Conservation (phyloP, 2,329 filamentous ascomycete species). For the Aspergillus piperis region DNA sequence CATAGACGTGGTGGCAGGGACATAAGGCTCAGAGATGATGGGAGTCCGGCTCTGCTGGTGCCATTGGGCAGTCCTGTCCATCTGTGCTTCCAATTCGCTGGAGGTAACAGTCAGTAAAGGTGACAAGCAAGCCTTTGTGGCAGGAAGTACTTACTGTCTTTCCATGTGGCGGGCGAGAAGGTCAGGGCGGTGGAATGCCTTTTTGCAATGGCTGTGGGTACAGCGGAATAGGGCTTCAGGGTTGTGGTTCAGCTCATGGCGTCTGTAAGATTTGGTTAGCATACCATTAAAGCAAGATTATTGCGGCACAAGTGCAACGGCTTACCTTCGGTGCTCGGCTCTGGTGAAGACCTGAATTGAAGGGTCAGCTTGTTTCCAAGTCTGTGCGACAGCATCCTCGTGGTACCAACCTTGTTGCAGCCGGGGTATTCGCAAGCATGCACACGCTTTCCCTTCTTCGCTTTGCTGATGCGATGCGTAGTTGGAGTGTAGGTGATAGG, state of each 20-base stretch:
- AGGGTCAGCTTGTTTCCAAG: conserved; percentile 13
- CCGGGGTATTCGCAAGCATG: conserved; percentile 51
- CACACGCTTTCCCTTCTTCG: conserved; percentile 55
- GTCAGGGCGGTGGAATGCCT: conserved; percentile 52
- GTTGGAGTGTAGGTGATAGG: conserved; percentile 51
- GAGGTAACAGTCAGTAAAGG: conserved; percentile 13
- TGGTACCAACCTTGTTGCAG: conserved; percentile 48
- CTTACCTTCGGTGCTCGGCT: conserved; percentile 50
- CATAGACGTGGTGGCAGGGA: conserved; percentile 27
- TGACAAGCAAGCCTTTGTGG: not conserved
- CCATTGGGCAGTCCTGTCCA: conserved; percentile 32
- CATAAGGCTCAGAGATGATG: conserved; percentile 24
- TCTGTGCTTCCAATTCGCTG: conserved; percentile 41
- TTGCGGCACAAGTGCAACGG: not conserved
- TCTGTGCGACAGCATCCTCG: conserved; percentile 1
- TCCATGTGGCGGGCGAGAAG: conserved; percentile 52
- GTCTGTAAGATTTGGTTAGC: conserved; percentile 30
- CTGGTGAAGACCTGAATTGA: conserved; percentile 49
- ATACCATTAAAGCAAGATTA: not conserved
- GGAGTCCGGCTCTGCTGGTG: conserved; percentile 26
- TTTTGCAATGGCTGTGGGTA: conserved; percentile 46
- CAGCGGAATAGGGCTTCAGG: conserved; percentile 49
- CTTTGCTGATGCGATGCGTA: conserved; percentile 53
- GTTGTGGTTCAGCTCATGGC: conserved; percentile 55
- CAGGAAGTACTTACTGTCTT: conserved; percentile 47